Base-by-base conservation (phyloP, 2,329 filamentous ascomycete species). In the Sporothrix luriei region DNA sequence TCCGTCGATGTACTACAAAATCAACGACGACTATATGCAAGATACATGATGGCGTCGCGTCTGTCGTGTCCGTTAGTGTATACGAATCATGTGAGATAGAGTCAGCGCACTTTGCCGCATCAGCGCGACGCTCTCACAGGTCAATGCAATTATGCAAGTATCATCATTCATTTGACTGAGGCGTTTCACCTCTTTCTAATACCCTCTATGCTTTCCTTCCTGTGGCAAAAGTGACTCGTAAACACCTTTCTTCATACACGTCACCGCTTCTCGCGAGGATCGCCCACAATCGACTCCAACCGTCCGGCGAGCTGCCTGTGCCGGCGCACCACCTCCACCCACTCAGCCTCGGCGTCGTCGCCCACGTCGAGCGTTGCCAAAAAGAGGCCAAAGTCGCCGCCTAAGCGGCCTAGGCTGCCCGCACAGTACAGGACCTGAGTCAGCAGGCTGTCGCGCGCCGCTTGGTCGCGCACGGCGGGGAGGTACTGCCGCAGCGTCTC, bases 381-480 rank as follows among this genome's bases (percentile, higher is more conserved):
- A 73, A 97, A 87, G 82, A 97, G 87, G 69, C 94, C 91, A 79
- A 99, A 99, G 78, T 99, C 95, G 1, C 92, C 94, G 2, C 95
- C 95, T 0, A 98, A 82, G 61, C 95, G 86, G 0, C 94, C 94
- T 64, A 99, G 82, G 79, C 94, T 97, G 59, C 93, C 92, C 0
- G 94, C 94, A 75, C 93, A 97, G 79, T 97, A 98, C 10, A 98
- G 82, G 0, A 97, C 91, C 78, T 98, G 94, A 0, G 94, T 98
- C 49, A 97, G 81, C 68, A 98, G 84, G 76, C 93, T 97, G 77
- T 98, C 94, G 43, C 93, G 84, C 0, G 91, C 90, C 29, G 90
- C 87, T 72, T 90, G 89, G 75, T 97, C 94, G 73, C 86, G 87
- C 3, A 98, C 88, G 65, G 91, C 92, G 0, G 93, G 92, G 2